These are phyloP conservation scores for Zasmidium citrigriseum DNA, from an alignment of 2,329 filamentous ascomycete species.

Conservation along the genomic window DNA sequence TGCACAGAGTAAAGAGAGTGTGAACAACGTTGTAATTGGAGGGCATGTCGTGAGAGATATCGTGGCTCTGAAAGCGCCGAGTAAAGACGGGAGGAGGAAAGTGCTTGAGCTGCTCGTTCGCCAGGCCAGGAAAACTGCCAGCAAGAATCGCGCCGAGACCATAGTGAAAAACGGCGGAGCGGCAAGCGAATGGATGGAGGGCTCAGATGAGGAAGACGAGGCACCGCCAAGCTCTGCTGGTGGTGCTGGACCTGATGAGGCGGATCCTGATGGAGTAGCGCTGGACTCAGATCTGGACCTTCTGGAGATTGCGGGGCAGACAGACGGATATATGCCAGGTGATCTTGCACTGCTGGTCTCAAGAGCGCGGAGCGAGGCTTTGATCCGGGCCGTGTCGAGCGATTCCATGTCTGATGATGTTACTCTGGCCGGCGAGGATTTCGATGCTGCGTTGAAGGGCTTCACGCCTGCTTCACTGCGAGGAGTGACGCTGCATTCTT, in stretches of 20 bases:
- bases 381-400: slow-evolving; percentile 73
- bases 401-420: slow-evolving; percentile 53
- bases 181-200: slow-evolving; percentile 68
- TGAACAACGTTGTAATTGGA: slow-evolving; percentile 87
- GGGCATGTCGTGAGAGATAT: slow-evolving; percentile 93
- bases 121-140: slow-evolving; percentile 20
- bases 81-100: slow-evolving; percentile 83
- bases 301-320: slow-evolving; percentile 87
- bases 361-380: slow-evolving; percentile 84
- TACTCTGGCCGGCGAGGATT: slow-evolving; percentile 71
- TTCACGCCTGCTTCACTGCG: slow-evolving; percentile 94
- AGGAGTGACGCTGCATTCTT: slow-evolving; percentile 91
- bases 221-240: slow-evolving; percentile 43
- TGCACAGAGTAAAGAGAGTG: slow-evolving; percentile 85
- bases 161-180: slow-evolving; percentile 19
- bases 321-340: slow-evolving; percentile 97
- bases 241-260: slow-evolving; percentile 44
- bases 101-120: slow-evolving; percentile 78
- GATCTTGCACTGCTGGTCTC: slow-evolving; percentile 85
- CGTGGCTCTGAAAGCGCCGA: slow-evolving; percentile 82
- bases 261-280: slow-evolving; percentile 59
- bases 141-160: slow-evolving; percentile 14
- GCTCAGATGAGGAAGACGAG: slow-evolving; percentile 54
- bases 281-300: slow-evolving; percentile 81
- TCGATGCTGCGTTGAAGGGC: slow-evolving; percentile 79